phyloP scores from a whole-genome alignment of 371 early-diverging fungal species.

The Mucor irregularis region DNA sequence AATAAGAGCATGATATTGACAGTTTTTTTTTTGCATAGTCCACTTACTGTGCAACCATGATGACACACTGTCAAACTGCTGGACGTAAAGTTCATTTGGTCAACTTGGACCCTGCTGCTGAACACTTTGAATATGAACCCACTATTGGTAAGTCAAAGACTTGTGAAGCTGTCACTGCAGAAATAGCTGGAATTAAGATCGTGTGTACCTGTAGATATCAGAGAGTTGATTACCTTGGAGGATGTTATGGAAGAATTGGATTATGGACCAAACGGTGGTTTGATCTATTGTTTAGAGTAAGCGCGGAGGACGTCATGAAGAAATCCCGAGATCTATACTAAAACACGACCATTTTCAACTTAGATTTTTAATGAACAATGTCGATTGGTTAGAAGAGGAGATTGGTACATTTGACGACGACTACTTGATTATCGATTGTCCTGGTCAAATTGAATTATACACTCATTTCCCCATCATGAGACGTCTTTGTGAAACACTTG shows the following conservation, averaged over 20 bases:
- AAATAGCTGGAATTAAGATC: too few species aligned
- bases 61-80: slow-evolving; percentile 85
- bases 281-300: slow-evolving; percentile 95
- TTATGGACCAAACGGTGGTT: slow-evolving; percentile 99
- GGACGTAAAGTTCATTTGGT: slow-evolving; percentile 88
- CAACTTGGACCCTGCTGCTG: slow-evolving; percentile 99
- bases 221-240: slow-evolving; percentile 93
- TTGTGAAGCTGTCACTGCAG: slow-evolving; percentile 3
- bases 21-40: slow-evolving; percentile 57
- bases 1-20: background rate
- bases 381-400: slow-evolving; percentile 97
- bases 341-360: too few species aligned
- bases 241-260: slow-evolving; percentile 98
- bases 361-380: slow-evolving; percentile 86
- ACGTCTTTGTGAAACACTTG: slow-evolving; percentile 72
- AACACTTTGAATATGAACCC: slow-evolving; percentile 90
- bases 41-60: slow-evolving; percentile 94
- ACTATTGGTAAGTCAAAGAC: slow-evolving; percentile 60
- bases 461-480: slow-evolving; percentile 97
- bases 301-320: too few species aligned
- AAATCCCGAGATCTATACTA: background rate
- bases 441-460: slow-evolving; percentile 99
- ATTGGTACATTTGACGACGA: slow-evolving; percentile 90
- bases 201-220: slow-evolving; percentile 68
- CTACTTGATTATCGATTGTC: slow-evolving; percentile 98